A percentile compares a stretch with the other conserved stretches of the same genome.
These are phyloP conservation scores for Phanerodontia chrysosporium DNA, from an alignment of 768 basidiomycete genomes.

Conservation along the genomic window DNA sequence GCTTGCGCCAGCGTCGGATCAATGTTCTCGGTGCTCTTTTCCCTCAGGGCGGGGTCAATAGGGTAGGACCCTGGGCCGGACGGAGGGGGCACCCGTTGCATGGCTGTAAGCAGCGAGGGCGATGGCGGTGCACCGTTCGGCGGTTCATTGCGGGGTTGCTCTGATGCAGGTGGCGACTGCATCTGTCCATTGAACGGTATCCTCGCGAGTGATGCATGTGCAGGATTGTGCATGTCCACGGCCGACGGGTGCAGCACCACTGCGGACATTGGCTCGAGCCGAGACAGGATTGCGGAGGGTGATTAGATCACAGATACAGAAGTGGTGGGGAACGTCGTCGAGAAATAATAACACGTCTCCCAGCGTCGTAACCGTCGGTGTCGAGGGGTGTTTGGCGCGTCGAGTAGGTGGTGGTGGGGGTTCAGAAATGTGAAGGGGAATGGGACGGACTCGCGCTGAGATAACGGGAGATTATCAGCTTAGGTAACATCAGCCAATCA, in stretches of 20 bases:
- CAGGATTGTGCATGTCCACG: slow-evolving; percentile 44
- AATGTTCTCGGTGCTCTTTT: slow-evolving; percentile 20
- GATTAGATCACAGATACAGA: slow-evolving; percentile 22
- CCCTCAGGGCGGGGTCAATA: slow-evolving; percentile 22
- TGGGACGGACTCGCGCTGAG: slow-evolving; percentile 22
- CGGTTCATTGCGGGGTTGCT: slow-evolving; percentile 25
- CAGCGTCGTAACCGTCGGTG: slow-evolving; percentile 42
- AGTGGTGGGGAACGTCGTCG: slow-evolving; percentile 56
- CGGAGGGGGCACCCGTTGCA: slow-evolving; percentile 29
- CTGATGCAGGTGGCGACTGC: slow-evolving; percentile 24
- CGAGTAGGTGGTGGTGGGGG: slow-evolving; percentile 9
- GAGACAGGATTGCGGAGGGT: slow-evolving; percentile 6
- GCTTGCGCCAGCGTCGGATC: slow-evolving; percentile 19
- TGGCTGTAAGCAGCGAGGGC: slow-evolving; percentile 15
- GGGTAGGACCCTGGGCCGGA: slow-evolving; percentile 18
- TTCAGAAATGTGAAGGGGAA: slow-evolving; percentile 42
- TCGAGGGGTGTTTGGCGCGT: slow-evolving; percentile 36
- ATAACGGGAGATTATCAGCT: slow-evolving; percentile 20
- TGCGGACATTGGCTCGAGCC: slow-evolving; percentile 41
- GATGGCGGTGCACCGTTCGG: slow-evolving; percentile 19
- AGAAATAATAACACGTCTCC: background rate
- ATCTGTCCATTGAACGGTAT: slow-evolving; percentile 38
- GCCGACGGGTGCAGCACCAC: slow-evolving; percentile 54
- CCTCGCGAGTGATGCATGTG: slow-evolving; percentile 40
- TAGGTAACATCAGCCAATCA: slow-evolving; percentile 11